Evolutionary conservation across 2,329 filamentous ascomycete species (phyloP).

Genomic region (Fusarium armeniacum): DNA sequence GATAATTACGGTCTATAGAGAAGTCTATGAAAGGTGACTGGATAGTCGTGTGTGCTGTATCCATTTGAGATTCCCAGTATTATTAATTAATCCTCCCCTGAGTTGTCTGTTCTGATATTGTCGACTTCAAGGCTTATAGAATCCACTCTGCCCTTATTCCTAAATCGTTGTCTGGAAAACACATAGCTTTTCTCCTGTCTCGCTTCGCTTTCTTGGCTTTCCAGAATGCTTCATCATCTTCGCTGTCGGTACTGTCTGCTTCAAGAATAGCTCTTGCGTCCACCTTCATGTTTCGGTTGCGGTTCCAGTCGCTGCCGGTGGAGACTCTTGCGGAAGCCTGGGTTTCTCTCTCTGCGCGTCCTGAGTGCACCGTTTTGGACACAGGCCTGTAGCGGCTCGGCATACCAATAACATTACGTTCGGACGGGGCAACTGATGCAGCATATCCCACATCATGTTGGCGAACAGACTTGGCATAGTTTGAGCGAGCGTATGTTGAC

Average conservation of each 20-base stretch:
- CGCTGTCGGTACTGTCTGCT: conserved; percentile 18
- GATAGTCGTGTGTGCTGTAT: not conserved
- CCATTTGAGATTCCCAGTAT: not conserved
- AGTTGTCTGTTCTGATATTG: not conserved
- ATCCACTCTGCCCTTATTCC: conserved; percentile 24
- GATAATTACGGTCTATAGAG: not conserved
- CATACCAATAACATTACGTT: conserved; percentile 35
- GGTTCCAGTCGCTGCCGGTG: not conserved
- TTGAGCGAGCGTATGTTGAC: conserved; percentile 23
- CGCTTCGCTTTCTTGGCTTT: conserved; percentile 28
- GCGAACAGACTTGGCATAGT: conserved; percentile 21
- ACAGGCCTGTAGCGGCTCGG: conserved; percentile 39
- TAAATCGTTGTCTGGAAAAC: conserved; percentile 22
- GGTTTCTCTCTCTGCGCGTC: not conserved
- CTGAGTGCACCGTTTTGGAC: conserved; percentile 15
- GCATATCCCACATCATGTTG: conserved; percentile 15
- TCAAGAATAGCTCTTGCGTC: not conserved
- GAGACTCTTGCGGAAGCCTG: not conserved
- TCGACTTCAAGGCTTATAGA: not conserved
- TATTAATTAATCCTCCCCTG: conserved; percentile 3
- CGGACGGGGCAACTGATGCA: conserved; percentile 31
- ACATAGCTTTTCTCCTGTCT: conserved; percentile 34
- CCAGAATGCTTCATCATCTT: conserved; percentile 31
- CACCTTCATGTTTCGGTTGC: not conserved
- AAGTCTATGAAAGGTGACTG: not conserved